Evolutionary conservation across 1,284 basidiomycete genomes (phyloP).

Genomic region (Erythrobasidium hasegawianum): DNA sequence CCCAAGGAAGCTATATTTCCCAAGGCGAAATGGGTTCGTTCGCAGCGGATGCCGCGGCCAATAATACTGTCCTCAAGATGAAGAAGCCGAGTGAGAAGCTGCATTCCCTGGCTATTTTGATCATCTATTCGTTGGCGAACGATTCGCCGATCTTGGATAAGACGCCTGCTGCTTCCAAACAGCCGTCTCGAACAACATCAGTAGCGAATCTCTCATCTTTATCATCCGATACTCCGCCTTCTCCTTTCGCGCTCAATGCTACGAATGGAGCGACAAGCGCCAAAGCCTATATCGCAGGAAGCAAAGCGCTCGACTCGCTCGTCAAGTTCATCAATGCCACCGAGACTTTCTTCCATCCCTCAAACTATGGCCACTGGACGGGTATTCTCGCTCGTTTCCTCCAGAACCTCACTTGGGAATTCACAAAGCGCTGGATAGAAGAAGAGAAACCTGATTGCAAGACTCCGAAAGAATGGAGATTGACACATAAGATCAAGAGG

Average conservation of each 20-base stretch:
- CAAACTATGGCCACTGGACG: slow-evolving; percentile 53
- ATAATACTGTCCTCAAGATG: slow-evolving; percentile 60
- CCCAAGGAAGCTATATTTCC: slow-evolving; percentile 37
- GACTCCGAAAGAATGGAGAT: slow-evolving; percentile 68
- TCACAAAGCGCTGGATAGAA: slow-evolving; percentile 74
- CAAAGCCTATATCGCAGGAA: slow-evolving; percentile 69
- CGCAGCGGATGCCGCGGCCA: slow-evolving; percentile 42
- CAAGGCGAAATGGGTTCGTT: slow-evolving; percentile 40
- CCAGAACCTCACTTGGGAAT: slow-evolving; percentile 76
- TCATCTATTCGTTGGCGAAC: slow-evolving; percentile 85
- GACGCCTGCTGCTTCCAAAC: slow-evolving; percentile 35
- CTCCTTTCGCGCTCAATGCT: slow-evolving; percentile 41
- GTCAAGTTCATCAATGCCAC: slow-evolving; percentile 85
- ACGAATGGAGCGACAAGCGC: slow-evolving; percentile 13
- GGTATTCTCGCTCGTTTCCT: slow-evolving; percentile 66
- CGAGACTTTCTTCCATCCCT: slow-evolving; percentile 81
- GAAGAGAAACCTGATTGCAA: slow-evolving; percentile 76
- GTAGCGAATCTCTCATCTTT: not conserved
- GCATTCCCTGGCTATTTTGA: slow-evolving; percentile 72
- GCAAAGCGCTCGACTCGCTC: slow-evolving; percentile 81
- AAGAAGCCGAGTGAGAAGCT: slow-evolving; percentile 72
- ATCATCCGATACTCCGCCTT: not conserved
- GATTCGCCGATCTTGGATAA: slow-evolving; percentile 59
- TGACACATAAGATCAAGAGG: slow-evolving; percentile 77
- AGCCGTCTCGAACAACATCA: slow-evolving; percentile 47